Base-by-base conservation (phyloP, 179 eudicot species). In the Silene vulgaris region DNA sequence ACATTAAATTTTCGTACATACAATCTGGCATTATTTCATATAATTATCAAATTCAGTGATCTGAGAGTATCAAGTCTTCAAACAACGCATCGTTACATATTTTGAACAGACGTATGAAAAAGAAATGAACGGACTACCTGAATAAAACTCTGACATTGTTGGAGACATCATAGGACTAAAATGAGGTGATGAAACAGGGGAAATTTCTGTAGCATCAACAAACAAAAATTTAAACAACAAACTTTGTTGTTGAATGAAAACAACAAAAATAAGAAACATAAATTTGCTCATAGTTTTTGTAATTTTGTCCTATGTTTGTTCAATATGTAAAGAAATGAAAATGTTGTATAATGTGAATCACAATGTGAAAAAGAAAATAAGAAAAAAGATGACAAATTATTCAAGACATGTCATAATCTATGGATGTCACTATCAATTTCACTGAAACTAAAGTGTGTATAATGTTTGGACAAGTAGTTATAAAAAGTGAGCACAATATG, bases 81-180 rank as follows among this genome's bases (percentile, higher is more conserved):
- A 40, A 26, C 5, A 16, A 61, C 30, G 3, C 35, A 73, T 72
- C n/a, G n/a, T 0, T 35, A 35, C 40, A 8, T 5, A 35, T 6
- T 40, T 40, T 40, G 11, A 40, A 40, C 48, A 8, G 48, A 8
- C 48, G 48, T 40, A 40, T 40, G 48, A 40, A 23, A 29, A 72
- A 54, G 69, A 43, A 61, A 66, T 69, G 75, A 48, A 66, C 78
- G 63, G 35, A 65, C 35, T 4, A 83, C 89, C 91, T 71, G 87
- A 86, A 73, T 87, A 72, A 77, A 76, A 76, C 28, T 82, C 80
- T 13, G 77, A 83, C 87, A 82, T 78, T 70, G 88, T 73, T 73
- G 87, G 77, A 56, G 78, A 77, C 23, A 81, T 23, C 61, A 85
- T 73, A 77, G 84, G 76, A 14, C 64, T 77, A 19, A 76, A 59